Percentiles rank a stretch among this genome's conserved stretches.
These are phyloP conservation scores for Chenopodium quinoa DNA, from an alignment of 148 eudicot genomes.

Conservation along the genomic window DNA sequence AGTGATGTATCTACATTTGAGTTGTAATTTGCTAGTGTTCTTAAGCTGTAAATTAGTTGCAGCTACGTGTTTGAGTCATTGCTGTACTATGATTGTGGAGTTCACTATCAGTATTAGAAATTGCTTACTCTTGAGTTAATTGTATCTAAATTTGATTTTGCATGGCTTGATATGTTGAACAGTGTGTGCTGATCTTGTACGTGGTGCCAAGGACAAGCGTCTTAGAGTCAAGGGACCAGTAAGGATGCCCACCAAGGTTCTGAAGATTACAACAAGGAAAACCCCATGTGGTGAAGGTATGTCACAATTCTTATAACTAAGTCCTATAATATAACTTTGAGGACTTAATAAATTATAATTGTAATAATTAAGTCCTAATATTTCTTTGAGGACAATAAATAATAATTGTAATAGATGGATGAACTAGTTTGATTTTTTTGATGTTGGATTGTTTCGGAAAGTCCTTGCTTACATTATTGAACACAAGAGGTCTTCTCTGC, in stretches of 20 bases:
- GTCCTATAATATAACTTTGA: no score
- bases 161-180: background rate
- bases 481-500: no score
- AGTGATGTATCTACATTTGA: no score
- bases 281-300: constrained; percentile 99
- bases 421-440: no score
- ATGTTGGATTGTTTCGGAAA: no score
- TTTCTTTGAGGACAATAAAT: no score
- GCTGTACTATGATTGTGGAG: background rate
- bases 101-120: background rate
- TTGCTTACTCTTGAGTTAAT: background rate
- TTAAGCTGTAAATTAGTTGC: no score
- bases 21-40: no score
- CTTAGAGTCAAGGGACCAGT: constrained; percentile 98
- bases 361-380: background rate
- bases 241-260: constrained; percentile 95
- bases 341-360: no score
- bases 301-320: background rate
- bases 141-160: background rate
- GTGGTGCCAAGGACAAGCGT: constrained; percentile 94
- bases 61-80: no score
- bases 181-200: constrained; percentile 85
- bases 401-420: no score
- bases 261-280: constrained; percentile 83
- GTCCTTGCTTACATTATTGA: no score